A percentile compares a stretch with the other conserved stretches of the same genome.
Evolutionary conservation across 1,284 basidiomycete genomes (phyloP).

Genomic region (Rhodofomes roseus): DNA sequence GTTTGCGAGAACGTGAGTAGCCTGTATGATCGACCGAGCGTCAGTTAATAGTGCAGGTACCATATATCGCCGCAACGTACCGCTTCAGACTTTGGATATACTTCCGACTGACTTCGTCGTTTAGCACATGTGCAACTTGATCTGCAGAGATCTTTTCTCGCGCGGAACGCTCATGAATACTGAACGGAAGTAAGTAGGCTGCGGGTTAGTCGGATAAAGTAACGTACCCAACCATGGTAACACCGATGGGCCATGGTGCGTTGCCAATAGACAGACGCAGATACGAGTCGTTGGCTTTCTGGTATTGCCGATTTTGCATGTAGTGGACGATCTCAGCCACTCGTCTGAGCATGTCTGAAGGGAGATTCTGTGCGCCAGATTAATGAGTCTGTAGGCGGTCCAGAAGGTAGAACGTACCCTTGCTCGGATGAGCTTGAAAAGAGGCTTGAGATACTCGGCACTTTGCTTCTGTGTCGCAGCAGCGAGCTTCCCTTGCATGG

Average conservation of each 20-base stretch:
- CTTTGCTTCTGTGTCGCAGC: slow-evolving; percentile 96
- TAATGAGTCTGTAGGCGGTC: slow-evolving; percentile 4
- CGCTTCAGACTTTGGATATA: slow-evolving; percentile 98
- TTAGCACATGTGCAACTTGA: slow-evolving; percentile 96
- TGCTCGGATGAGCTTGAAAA: slow-evolving; percentile 88
- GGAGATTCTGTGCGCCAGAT: slow-evolving; percentile 53
- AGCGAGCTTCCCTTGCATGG: slow-evolving; percentile 89
- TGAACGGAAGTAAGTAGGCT: slow-evolving; percentile 24
- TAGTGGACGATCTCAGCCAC: slow-evolving; percentile 95
- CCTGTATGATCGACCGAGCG: slow-evolving; percentile 36
- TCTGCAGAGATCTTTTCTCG: slow-evolving; percentile 96
- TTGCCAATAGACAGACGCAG: slow-evolving; percentile 96
- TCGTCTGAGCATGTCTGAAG: slow-evolving; percentile 81
- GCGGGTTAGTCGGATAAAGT: background rate
- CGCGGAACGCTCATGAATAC: slow-evolving; percentile 97
- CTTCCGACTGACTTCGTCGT: slow-evolving; percentile 98
- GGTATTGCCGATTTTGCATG: slow-evolving; percentile 95
- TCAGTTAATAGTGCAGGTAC: background rate
- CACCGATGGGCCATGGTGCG: slow-evolving; percentile 99
- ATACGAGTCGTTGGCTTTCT: slow-evolving; percentile 95
- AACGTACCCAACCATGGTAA: slow-evolving; percentile 94
- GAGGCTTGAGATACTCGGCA: slow-evolving; percentile 93
- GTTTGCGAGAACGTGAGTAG: slow-evolving; percentile 93
- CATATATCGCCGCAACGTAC: slow-evolving; percentile 37
- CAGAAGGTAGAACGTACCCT: slow-evolving; percentile 66